Conservation (phyloP, 768 basidiomycete species). For the Hypholoma fasciculare region DNA sequence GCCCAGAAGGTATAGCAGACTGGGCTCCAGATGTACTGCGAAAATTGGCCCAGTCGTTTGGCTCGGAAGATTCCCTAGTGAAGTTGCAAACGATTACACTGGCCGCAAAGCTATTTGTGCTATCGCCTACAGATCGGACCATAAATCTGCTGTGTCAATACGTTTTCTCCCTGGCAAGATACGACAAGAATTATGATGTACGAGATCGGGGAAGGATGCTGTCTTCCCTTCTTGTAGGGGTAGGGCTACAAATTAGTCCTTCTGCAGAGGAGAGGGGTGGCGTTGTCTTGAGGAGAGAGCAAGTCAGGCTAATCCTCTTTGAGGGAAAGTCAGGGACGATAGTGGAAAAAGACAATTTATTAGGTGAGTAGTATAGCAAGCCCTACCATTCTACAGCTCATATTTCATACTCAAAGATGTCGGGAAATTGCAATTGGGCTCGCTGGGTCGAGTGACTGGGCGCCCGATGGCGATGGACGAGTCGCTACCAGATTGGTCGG, state of each 20-base stretch:
- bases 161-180: slow-evolving; percentile 81
- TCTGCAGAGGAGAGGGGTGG: slow-evolving; percentile 56
- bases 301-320: slow-evolving; percentile 77
- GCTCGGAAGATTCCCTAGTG: slow-evolving; percentile 60
- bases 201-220: slow-evolving; percentile 88
- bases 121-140: slow-evolving; percentile 54
- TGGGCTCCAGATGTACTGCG: slow-evolving; percentile 93
- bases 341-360: slow-evolving; percentile 36
- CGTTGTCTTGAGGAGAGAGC: slow-evolving; percentile 80
- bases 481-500: slow-evolving; percentile 82
- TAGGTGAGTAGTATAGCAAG: slow-evolving; percentile 23
- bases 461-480: slow-evolving; percentile 52
- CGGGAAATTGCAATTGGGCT: slow-evolving; percentile 55
- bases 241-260: slow-evolving; percentile 32
- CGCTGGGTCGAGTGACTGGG: slow-evolving; percentile 62
- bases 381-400: neutral
- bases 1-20: slow-evolving; percentile 58
- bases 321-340: slow-evolving; percentile 62
- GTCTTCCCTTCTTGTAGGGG: slow-evolving; percentile 62
- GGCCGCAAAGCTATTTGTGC: slow-evolving; percentile 80
- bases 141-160: slow-evolving; percentile 64
- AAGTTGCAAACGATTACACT: slow-evolving; percentile 86
- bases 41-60: slow-evolving; percentile 74
- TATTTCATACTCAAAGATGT: slow-evolving; percentile 27
- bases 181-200: slow-evolving; percentile 88